Evolutionary conservation across 306 rosid species (phyloP), one percentile per base, ranked within the genome.

Genomic region (Lagenaria siceraria): DNA sequence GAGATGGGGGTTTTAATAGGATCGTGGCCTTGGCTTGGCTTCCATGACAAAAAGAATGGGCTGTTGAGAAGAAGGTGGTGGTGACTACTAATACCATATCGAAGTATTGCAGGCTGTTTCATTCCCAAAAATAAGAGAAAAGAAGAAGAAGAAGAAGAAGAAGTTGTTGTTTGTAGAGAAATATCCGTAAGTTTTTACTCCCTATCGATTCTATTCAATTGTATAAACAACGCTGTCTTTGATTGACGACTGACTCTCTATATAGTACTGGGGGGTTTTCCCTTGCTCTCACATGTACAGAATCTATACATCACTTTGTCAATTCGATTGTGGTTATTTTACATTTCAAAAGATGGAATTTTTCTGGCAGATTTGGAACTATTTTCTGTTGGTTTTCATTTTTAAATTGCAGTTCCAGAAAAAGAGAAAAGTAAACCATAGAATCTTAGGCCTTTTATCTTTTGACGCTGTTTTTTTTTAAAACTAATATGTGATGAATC

Each of bases 261-360:
- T 18, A 74, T 29, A 52, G 52, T 60, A 72, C 10, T 46, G 61
- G 19, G 74, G 43, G 62, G 81, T 75, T 63, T 48, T 60, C 52
- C 49, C 80, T 65, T 31, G 78, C 83, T 71, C 84, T 79, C 76
- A 65, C 21, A 58, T 88, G 96, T 93, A 93, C 87, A 89, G 52
- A 66, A 66, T 38, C 5, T 66, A 21, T 17, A 51, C 18, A 22
- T 62, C 58, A 81, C 78, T 81, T 29, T 80, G 85, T 82, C 80
- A 33, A 81, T 77, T 82, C 61, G 48, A 59, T 74, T 84, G 19
- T 74, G 66, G 74, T 79, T 85, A 10, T 66, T 80, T 59, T 18
- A 31, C 56, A 33, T 60, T 22, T 60, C 38, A 12, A 17, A 62
- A 56, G 19, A 29, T 62, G 24, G 69, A 14, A 61, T 61, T 61